Conservation (phyloP, 768 basidiomycete species). For the Kwoniella shandongensis region DNA sequence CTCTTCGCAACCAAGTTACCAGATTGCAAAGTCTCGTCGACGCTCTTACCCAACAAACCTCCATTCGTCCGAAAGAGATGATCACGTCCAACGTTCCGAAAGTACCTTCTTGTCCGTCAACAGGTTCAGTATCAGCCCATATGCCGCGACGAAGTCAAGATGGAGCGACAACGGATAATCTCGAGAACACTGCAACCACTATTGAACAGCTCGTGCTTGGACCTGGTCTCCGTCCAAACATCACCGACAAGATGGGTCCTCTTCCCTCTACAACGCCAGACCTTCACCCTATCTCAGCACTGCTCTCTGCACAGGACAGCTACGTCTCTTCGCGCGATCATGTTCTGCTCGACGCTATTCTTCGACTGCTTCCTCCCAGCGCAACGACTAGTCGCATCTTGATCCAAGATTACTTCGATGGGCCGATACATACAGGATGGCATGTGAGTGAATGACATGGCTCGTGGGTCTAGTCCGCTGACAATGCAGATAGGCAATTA, state of each 20-base stretch:
- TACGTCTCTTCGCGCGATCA: not conserved
- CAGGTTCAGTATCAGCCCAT: too few species aligned
- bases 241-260: slow-evolving; percentile 3
- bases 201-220: slow-evolving; percentile 11
- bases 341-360: slow-evolving; percentile 2
- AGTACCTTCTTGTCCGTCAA: too few species aligned
- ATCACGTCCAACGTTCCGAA: too few species aligned
- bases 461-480: too few species aligned
- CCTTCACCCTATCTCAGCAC: too few species aligned
- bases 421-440: slow-evolving; percentile 11
- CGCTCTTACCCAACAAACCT: not conserved
- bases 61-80: too few species aligned
- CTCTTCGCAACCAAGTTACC: slow-evolving; percentile 3
- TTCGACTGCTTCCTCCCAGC: slow-evolving; percentile 7
- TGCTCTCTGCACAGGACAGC: too few species aligned
- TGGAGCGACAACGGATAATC: not conserved
- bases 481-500: not conserved
- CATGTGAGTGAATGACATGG: slow-evolving; percentile 12
- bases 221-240: slow-evolving; percentile 10
- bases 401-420: slow-evolving; percentile 9
- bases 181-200: slow-evolving; percentile 4
- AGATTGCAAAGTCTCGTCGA: slow-evolving; percentile 7
- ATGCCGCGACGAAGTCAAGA: too few species aligned
- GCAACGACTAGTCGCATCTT: not conserved
- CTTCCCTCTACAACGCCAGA: not conserved